Evolutionary conservation across 2,329 filamentous ascomycete genomes (phyloP), one percentile per base, ranked within the genome.

Genomic region (Orbilia blumenaviensis): DNA sequence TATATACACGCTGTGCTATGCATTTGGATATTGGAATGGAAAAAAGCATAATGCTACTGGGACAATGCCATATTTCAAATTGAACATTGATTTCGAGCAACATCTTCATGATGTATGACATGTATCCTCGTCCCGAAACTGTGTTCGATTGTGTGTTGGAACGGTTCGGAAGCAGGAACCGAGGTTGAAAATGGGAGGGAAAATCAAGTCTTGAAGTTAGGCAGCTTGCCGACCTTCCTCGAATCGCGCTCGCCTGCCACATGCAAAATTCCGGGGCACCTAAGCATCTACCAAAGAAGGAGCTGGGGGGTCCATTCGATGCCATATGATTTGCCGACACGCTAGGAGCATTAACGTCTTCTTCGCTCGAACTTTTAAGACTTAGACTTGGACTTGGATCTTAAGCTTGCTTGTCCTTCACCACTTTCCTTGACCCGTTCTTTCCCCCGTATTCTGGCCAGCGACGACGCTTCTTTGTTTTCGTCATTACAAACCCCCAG

Each of bases 251-350:
- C 14, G 52, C 52, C 54, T 54, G 44, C 46, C 71, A 75, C 71
- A 75, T 75, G 71, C 71, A 68, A 68, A 62, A 48, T 48, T 56
- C 50, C 64, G 36, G 64, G 36, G 48, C 44, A 56, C 38, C 32
- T 23, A 44, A 29, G 63, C 36, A 61, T 61, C 36, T 29, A 61
- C 23, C 14, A 42, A 46, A 61, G 23, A 44, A 46, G 38, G 56
- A 44, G 29, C 36, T 61, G 38, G 56, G 44, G 48, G n/a, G 42
- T 63, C 38, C 34, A 32, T 60, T 75, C 63, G 54, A 68, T 75
- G 46, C 71, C 63, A 75, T 75, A 64, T 75, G 71, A 68, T 75
- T 69, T 75, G 63, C 71, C 71, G 71, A 75, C 56, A 50, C 63
- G 71, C 48, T 21, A 54, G 29, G 25, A 16, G 29, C 41, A 18